Base-by-base conservation (phyloP, 345 rosid genomes). In the Ceriops decandra region DNA sequence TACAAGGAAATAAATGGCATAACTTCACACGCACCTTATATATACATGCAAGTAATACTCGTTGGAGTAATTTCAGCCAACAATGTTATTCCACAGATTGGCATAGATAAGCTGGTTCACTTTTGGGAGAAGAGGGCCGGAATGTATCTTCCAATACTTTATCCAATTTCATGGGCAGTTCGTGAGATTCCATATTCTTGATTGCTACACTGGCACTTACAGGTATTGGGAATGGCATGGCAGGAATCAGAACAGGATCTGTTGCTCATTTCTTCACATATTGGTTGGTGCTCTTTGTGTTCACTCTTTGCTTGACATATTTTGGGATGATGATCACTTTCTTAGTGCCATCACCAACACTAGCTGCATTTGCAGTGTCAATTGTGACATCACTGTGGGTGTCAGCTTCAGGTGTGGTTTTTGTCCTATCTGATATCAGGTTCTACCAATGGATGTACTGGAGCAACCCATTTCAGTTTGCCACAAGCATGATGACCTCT, bases 321-420 rank as follows among this genome's bases (percentile, higher is more conserved):
- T 82, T 76, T 3, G 82, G 80, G 33, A 76, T 70, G 76, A 76
- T 82, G 85, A 68, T 79, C 67, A 79, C 82, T 63, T 70, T 73
- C 81, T 77, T 79, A 67, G 82, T 81, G 68, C 82, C 82, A 63
- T 32, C 67, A 52, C 76, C 78, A 42, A 70, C 72, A 30, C 63
- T 81, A 49, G 77, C 78, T 10, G 82, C 85, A 71, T 79, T 79
- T 73, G 47, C 68, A 21, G 82, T 70, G 69, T 73, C 81, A 11
- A 76, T 64, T 19, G 69, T 70, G 67, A 76, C 70, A 6, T 77
- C 74, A 7, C 21, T 70, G 13, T 78, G 85, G 80, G 76, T 73
- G 19, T 75, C 76, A 15, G 74, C 80, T 70, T 76, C 78, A 13
- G 64, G 76, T 17, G 74, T 75, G 28, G 85, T 81, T 3, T 69